Evolutionary conservation across 257 asterid species (phyloP), one percentile per base, ranked within the genome.

Genomic region (Salvia hispanica): DNA sequence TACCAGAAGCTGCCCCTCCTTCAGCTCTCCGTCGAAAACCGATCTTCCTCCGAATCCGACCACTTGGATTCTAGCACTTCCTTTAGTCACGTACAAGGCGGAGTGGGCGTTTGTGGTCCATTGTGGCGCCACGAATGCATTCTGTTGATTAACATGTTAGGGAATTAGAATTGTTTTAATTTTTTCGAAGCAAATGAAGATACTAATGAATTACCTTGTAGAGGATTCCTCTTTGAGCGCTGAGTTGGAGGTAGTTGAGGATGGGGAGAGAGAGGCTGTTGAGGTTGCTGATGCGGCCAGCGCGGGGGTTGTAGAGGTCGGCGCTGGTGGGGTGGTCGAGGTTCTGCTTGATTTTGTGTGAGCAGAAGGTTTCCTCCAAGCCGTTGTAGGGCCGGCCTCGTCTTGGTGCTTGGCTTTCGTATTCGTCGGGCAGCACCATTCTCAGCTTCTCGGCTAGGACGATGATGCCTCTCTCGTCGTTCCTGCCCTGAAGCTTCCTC

Each of bases 251-350:
- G 60, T 34, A 55, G 66, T 45, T 43, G 64, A 88, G 88, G 10
- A 84, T 76, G 1, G 88, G 89, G 4, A 88, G 88, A 0, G 67
- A 76, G 4, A 74, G 86, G 80, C 89, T 81, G 65, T 82, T 88
- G 69, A 77, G 28, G 0, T 85, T 72, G 82, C 73, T 83, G 47
- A 86, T 34, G 3, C 84, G 81, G 13, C 96, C 96, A 36, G 83
- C 89, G 0, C 83, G 72, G 0, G 96, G 94, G 69, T 79, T 86
- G 80, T 73, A 86, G 15, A 70, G 28, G 15, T 86, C 88, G 28
- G 94, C 71, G 46, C 61, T 63, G 3, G 60, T 1, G 0, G 88
- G 83, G 8, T 36, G 53, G 62, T 78, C 91, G 1, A 88, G 75
- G 75, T 81, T 86, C 72, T 76, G 72, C 60, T 74, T 62, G 34